Conservation (phyloP, 306 rosid genomes). For the Leucaena leucocephala region DNA sequence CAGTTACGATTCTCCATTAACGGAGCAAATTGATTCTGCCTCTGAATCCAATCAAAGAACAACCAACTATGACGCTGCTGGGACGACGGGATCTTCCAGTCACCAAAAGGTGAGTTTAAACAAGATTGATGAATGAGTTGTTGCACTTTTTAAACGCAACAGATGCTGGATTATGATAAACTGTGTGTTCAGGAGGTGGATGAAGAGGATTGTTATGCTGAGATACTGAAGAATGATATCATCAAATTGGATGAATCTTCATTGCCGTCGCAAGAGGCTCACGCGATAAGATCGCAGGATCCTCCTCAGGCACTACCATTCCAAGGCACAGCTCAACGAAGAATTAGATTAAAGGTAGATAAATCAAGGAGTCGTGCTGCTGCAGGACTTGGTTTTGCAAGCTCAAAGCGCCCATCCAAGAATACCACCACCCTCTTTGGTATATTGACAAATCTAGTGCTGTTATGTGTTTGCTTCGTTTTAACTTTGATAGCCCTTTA, state of each 20-base stretch:
- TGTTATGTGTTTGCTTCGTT: neutral
- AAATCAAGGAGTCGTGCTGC: conserved; percentile 30
- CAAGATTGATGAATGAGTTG: neutral
- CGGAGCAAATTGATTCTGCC: conserved; percentile 69
- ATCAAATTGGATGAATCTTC: conserved; percentile 68
- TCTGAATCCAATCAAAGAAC: conserved; percentile 58
- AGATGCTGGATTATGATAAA: neutral
- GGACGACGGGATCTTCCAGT: conserved; percentile 44
- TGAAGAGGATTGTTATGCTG: conserved; percentile 84
- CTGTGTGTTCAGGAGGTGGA: conserved; percentile 43
- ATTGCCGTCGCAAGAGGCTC: conserved; percentile 35
- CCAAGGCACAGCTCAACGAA: conserved; percentile 73
- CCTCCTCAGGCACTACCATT: conserved; percentile 28
- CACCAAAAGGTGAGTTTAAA: conserved; percentile 46
- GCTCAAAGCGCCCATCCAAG: conserved; percentile 40
- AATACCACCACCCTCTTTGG: neutral
- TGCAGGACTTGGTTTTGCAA: conserved; percentile 18
- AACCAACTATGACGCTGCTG: conserved; percentile 41
- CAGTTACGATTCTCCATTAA: conserved; percentile 69
- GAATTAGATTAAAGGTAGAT: conserved; percentile 51
- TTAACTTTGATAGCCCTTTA: conserved; percentile 29
- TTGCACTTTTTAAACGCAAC: neutral
- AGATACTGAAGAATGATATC: conserved; percentile 83
- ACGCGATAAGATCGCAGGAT: conserved; percentile 34
- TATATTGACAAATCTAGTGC: neutral